Evolutionary conservation across 768 basidiomycete species (phyloP).

Genomic region (Cubamyces lactineus): DNA sequence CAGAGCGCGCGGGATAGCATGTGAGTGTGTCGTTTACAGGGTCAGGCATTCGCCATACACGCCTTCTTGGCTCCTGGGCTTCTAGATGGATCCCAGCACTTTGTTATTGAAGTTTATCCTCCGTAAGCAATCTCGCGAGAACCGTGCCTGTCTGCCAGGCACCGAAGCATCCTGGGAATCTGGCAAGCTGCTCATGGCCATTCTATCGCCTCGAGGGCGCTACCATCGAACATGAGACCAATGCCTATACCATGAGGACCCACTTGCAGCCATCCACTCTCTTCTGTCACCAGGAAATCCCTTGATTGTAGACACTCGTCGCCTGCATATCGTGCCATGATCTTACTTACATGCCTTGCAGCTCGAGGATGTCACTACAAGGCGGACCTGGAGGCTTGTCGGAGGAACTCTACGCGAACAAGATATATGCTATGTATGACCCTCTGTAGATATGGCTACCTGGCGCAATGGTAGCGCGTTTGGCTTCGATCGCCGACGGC

Average conservation of each 20-base stretch:
- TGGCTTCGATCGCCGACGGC: slow-evolving; percentile 72
- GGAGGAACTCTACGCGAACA: too few species aligned
- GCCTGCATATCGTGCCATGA: too few species aligned
- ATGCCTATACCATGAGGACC: neutral
- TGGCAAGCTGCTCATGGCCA: slow-evolving; percentile 1
- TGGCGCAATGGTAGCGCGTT: slow-evolving; percentile 96
- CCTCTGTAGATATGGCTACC: slow-evolving; percentile 68
- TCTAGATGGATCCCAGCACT: slow-evolving; percentile 4
- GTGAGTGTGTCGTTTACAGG: neutral
- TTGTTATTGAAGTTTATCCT: slow-evolving; percentile 13
- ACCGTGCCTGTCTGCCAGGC: slow-evolving; percentile 24
- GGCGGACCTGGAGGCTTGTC: too few species aligned
- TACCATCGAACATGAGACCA: slow-evolving; percentile 13
- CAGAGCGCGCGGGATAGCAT: neutral
- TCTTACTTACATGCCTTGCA: too few species aligned
- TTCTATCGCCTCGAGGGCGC: slow-evolving; percentile 11
- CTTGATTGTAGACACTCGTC: too few species aligned
- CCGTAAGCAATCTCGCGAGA: slow-evolving; percentile 13
- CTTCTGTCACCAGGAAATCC: neutral
- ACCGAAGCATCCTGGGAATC: slow-evolving; percentile 21
- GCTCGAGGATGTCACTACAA: too few species aligned
- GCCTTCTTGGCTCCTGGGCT: neutral
- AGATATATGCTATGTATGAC: too few species aligned
- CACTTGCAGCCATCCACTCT: slow-evolving; percentile 2
- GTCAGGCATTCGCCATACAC: neutral